phyloP scores from a whole-genome alignment of 257 asterid genomes.

The Nicotiana tabacum region DNA sequence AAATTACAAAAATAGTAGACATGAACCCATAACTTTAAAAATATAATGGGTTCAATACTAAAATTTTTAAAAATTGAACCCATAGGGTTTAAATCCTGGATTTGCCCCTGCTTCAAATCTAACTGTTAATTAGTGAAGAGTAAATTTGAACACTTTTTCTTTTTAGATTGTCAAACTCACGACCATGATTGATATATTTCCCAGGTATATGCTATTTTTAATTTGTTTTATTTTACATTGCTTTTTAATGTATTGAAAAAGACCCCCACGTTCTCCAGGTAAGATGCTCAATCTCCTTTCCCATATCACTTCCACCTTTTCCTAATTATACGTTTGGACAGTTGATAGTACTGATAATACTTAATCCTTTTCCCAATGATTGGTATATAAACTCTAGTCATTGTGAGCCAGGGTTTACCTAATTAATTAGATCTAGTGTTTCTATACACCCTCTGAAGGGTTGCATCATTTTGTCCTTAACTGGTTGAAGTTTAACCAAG shows the following conservation, averaged over 20 bases:
- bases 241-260: background rate
- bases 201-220: background rate
- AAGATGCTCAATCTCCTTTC: constrained; percentile 4
- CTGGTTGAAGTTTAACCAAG: constrained; percentile 16
- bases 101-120: too few relatives aligned
- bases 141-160: too few relatives aligned
- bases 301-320: background rate
- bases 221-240: background rate
- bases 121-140: too few relatives aligned
- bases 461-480: background rate
- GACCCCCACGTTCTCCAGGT: constrained; percentile 28
- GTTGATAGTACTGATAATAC: background rate
- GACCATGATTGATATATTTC: background rate
- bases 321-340: background rate
- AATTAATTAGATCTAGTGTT: background rate
- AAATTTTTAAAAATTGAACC: too few relatives aligned
- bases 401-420: background rate
- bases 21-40: too few relatives aligned
- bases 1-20: too few relatives aligned
- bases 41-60: too few relatives aligned
- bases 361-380: constrained; percentile 13
- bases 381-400: constrained; percentile 15
- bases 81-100: too few relatives aligned
- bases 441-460: background rate
- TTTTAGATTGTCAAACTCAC: too few relatives aligned